Conservation (phyloP, 352 stramenopile species). For the Aphanomyces astaci region DNA sequence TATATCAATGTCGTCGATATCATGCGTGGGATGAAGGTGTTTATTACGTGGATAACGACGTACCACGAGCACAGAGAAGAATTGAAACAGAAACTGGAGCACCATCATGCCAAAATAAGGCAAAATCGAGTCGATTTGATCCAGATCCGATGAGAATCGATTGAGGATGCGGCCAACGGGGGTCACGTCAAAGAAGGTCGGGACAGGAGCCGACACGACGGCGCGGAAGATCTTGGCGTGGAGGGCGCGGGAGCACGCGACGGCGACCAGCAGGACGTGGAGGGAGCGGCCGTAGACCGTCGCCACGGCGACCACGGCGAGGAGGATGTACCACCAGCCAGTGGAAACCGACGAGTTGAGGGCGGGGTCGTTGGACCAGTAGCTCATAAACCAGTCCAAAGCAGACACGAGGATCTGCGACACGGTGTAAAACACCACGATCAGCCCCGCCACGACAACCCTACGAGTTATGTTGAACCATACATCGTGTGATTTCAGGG, state of each 20-base stretch:
- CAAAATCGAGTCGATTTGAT: constrained; percentile 12
- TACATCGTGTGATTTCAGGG: no score
- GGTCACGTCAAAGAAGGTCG: constrained; percentile 24
- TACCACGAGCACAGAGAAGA: constrained; percentile 29
- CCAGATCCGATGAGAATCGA: constrained; percentile 25
- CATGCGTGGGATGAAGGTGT: no score
- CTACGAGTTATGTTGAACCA: no score
- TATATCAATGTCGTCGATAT: no score
- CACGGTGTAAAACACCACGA: constrained; percentile 10
- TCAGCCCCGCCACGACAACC: background rate
- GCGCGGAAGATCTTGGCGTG: constrained; percentile 11
- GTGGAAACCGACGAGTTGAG: background rate
- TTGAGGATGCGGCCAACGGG: constrained; percentile 65
- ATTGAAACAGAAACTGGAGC: constrained; percentile 40
- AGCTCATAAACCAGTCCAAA: constrained; percentile 21
- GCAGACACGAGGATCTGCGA: constrained; percentile 6
- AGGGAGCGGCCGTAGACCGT: constrained; percentile 31
- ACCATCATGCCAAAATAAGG: constrained; percentile 32
- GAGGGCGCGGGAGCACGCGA: constrained; percentile 3
- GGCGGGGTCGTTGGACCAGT: constrained; percentile 2
- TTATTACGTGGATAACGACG: no score
- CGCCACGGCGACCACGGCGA: background rate
- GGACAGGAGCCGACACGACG: constrained; percentile 13
- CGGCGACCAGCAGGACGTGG: constrained; percentile 9
- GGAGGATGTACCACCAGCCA: constrained; percentile 1